Evolutionary conservation across 2,329 filamentous ascomycete genomes (phyloP), one percentile per base, ranked within the genome.

Genomic region (Byssoonygena ceratinophila): DNA sequence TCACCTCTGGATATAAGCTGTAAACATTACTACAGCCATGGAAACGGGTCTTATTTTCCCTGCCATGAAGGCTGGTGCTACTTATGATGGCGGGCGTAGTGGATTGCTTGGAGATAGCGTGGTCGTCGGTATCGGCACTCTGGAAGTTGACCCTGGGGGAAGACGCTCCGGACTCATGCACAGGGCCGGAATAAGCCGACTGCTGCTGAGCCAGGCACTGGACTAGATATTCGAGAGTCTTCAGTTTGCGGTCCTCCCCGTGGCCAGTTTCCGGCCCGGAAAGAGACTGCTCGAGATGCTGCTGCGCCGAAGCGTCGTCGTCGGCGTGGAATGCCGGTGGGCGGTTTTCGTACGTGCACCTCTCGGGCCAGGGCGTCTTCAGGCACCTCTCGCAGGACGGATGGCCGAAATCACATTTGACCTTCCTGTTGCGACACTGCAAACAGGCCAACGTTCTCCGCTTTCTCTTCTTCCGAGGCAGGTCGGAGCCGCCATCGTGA

Each of bases 391-490:
- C 60, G 53, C 69, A 72, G 2, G 63, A 61, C 8, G 69, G 69
- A 61, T 68, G 71, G 31, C 66, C 65, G 32, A 69, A 66, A 55
- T 72, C 70, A 53, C 70, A 72, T 54, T 67, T 69, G 31, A 72
- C 59, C 56, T 72, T 72, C 43, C 69, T 61, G 51, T 62, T 66
- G 51, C 70, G 67, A 55, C 70, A 72, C 32, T 68, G 68, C 16
- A 65, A 64, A 55, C 70, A 72, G 14, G 70, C 68, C 57, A 71
- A 64, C 8, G 70, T 69, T 22, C 68, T 64, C 20, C 69, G 60
- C 53, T 66, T 65, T 27, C 68, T 59, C 27, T 67, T 67, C 51
- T 64, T 64, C 40, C 64, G 61, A 7, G 62, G 62, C 31, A 59
- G 49, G 54, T 59, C 22, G 27, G 41, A 11, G 36, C 20, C 25